phyloP scores from a whole-genome alignment of 129 eudicot genomes.

The Chrysanthemum seticuspe region DNA sequence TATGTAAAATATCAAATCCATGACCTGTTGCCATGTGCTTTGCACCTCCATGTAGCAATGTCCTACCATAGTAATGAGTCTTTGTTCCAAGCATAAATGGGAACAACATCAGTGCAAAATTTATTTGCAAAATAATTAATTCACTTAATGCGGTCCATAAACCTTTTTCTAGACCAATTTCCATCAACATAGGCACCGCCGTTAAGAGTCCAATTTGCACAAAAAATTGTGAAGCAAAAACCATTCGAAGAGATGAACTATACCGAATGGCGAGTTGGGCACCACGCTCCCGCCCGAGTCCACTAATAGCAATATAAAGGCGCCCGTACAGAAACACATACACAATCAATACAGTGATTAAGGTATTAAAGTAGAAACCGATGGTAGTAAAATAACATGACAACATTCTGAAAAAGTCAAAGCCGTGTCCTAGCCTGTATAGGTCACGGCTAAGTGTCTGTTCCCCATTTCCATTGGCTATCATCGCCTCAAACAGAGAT shows the following conservation, averaged over 20 bases:
- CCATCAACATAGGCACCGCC: constrained; percentile 99
- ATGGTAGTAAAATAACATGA: constrained; percentile 88
- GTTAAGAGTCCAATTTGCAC: constrained; percentile 84
- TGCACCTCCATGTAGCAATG: constrained; percentile 95
- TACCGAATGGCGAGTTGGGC: constrained; percentile 56
- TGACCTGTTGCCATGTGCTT: constrained; percentile 85
- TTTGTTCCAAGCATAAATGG: constrained; percentile 89
- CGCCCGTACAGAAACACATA: constrained; percentile 93
- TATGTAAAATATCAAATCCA: constrained; percentile 95
- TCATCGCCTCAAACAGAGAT: constrained; percentile 88
- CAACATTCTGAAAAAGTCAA: constrained; percentile 84
- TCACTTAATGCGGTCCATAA: constrained; percentile 89
- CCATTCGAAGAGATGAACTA: constrained; percentile 77
- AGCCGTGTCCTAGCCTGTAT: constrained; percentile 89
- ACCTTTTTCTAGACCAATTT: constrained; percentile 86
- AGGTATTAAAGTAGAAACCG: constrained; percentile 86
- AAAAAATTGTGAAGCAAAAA: constrained; percentile 90
- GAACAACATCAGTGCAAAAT: constrained; percentile 86
- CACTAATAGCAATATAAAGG: constrained; percentile 87
- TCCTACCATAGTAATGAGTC: constrained; percentile 89
- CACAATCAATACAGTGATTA: constrained; percentile 88
- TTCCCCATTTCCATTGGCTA: constrained; percentile 93
- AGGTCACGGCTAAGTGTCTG: constrained; percentile 88
- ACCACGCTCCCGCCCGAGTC: constrained; percentile 69
- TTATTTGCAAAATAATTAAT: constrained; percentile 80